These are phyloP conservation scores for Miscanthus lutarioriparius DNA, from an alignment of 176 grass and related monocot species.

Conservation along the genomic window DNA sequence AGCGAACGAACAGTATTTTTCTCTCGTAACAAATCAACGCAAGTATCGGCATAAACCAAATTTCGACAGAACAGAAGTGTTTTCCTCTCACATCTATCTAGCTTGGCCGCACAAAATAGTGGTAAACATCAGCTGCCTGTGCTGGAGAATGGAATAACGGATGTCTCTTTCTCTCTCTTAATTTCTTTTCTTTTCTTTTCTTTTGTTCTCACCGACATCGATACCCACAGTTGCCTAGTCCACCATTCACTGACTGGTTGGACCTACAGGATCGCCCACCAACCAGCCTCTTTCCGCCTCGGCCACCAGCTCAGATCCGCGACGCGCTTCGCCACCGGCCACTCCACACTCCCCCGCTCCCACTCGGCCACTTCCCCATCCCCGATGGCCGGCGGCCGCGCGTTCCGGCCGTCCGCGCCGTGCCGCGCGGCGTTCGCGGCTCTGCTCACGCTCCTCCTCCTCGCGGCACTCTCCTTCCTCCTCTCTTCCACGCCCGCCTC, in stretches of 20 bases:
- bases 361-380: neutral
- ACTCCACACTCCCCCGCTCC: neutral
- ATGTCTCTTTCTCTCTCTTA: neutral
- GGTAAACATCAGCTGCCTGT: conserved; percentile 39
- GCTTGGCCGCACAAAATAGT: too few species aligned
- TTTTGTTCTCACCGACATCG: conserved; percentile 29
- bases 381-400: conserved; percentile 77
- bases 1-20: too few species aligned
- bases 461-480: conserved; percentile 47
- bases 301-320: conserved; percentile 32
- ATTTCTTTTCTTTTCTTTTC: neutral
- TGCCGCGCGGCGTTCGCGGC: conserved; percentile 64
- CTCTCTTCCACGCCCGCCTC: conserved; percentile 41
- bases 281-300: neutral
- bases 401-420: conserved; percentile 59
- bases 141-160: too few species aligned
- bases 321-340: conserved; percentile 23
- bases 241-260: neutral
- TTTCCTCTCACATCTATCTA: too few species aligned
- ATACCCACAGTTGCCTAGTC: neutral
- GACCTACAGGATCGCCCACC: neutral
- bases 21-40: too few species aligned
- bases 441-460: conserved; percentile 60
- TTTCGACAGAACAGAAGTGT: too few species aligned
- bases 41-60: too few species aligned